phyloP scores from a whole-genome alignment of 2,329 filamentous ascomycete genomes.

The Camillea tinctor region DNA sequence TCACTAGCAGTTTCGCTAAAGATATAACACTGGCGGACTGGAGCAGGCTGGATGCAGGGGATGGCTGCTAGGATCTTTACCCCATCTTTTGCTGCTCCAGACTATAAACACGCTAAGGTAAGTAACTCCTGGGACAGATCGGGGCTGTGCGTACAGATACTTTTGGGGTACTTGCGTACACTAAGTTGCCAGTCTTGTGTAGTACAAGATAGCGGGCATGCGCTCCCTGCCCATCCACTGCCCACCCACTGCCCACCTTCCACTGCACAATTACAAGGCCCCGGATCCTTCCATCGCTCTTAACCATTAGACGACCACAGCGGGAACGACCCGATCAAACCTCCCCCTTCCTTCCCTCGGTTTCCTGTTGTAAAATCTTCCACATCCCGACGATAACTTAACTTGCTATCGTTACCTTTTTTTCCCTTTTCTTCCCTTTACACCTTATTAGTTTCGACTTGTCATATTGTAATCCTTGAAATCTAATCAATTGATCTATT shows the following conservation, averaged over 20 bases:
- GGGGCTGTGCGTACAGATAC: neutral
- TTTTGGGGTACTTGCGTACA: neutral
- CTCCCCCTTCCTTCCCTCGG: neutral
- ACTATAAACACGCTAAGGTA: neutral
- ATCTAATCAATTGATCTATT: constrained; percentile 3
- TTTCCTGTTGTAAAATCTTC: neutral
- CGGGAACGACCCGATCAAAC: neutral
- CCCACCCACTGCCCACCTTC: constrained; percentile 5
- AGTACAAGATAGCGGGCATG: neutral
- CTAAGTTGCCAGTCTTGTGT: too few species aligned
- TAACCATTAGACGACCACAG: constrained; percentile 2
- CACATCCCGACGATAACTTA: neutral
- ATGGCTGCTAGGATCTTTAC: constrained; percentile 1
- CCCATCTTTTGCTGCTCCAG: constrained; percentile 3
- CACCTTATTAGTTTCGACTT: neutral
- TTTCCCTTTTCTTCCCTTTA: neutral
- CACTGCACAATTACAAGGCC: constrained; percentile 12
- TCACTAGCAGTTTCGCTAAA: neutral
- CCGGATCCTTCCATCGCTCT: constrained; percentile 21
- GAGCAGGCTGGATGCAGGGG: neutral
- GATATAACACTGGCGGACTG: neutral
- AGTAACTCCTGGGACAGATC: neutral
- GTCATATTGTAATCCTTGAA: neutral
- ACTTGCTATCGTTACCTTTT: too few species aligned
- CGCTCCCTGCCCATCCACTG: too few species aligned